Base-by-base conservation (phyloP, 768 basidiomycete genomes). In the Pleurotus cornucopiae region DNA sequence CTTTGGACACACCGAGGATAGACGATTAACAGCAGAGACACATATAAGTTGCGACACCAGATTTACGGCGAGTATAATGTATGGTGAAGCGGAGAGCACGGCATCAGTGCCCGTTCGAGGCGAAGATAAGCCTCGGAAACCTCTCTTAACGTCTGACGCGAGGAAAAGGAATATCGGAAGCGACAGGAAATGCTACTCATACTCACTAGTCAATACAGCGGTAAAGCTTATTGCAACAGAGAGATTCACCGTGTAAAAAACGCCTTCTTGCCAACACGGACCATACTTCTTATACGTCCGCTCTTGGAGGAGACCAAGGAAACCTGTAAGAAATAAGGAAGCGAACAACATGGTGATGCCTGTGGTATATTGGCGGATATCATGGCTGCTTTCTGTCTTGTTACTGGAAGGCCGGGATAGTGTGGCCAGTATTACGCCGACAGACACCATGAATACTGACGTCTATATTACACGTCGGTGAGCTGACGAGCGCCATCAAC, bases 221-320 rank as follows among this genome's bases (percentile, higher is more conserved):
- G 52, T 23, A 46, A 3, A 43, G 6, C 30, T 11, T 39, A 48
- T 34, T 43, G 25, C 23, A 41, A 23, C 40, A 23, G 9, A 23
- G 13, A 16, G 0, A 23, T 78, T 46, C 64, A 92, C 91, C 30
- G 86, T 89, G 67, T 93, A 94, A 64, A 94, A 93, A 2, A 93
- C 76, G 2, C 85, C 86, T 68, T 93, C 92, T 62, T 79, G 82
- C 92, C 92, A 94, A 60, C 79, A 83, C 0, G 86, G 85, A 0
- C 91, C 91, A 61, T 90, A 90, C 44, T 70, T 76, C 54, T 69
- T 75, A 66, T 89, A 94, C 6, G 89, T 91, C 54, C 74, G 74
- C 66, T 93, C 90, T 75, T 93, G 91, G 38, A 89, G 71, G 21
- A 88, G 65, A 1, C 92, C 92, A 43, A 90, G 76, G 4, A 82